phyloP scores from a whole-genome alignment of 352 stramenopile species.

The Globisporangium emineosum region DNA sequence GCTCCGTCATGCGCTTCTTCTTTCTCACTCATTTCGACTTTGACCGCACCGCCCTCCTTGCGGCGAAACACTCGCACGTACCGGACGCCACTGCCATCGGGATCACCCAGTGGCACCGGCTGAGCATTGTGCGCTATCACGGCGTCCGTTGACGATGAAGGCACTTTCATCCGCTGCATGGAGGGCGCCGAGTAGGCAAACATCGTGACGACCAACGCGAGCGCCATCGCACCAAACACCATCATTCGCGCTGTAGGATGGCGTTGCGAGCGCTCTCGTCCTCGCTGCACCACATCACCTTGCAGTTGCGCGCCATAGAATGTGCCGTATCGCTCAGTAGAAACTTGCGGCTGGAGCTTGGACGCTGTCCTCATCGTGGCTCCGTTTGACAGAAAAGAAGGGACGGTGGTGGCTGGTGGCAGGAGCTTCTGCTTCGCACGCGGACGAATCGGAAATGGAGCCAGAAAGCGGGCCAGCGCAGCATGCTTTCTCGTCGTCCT shows the following conservation, averaged over 20 bases:
- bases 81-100: background rate
- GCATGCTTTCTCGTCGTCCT: background rate
- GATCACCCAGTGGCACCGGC: background rate
- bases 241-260: background rate
- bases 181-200: background rate
- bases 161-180: background rate
- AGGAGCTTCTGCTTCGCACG: background rate
- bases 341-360: background rate
- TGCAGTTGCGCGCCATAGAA: background rate
- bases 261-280: background rate
- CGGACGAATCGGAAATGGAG: background rate
- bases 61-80: constrained; percentile 15
- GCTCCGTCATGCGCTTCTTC: background rate
- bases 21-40: constrained; percentile 6
- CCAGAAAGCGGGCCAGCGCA: background rate
- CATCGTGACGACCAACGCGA: constrained; percentile 10
- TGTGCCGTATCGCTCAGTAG: constrained; percentile 6
- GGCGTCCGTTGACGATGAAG: background rate
- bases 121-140: background rate
- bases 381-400: background rate
- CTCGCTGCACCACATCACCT: background rate
- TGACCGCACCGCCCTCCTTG: background rate
- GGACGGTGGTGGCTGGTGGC: background rate
- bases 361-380: background rate
- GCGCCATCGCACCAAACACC: constrained; percentile 5